Percentiles rank a stretch among this genome's conserved stretches.
Conservation (phyloP, 805 yeast species). For the Metschnikowia santaceciliae region DNA sequence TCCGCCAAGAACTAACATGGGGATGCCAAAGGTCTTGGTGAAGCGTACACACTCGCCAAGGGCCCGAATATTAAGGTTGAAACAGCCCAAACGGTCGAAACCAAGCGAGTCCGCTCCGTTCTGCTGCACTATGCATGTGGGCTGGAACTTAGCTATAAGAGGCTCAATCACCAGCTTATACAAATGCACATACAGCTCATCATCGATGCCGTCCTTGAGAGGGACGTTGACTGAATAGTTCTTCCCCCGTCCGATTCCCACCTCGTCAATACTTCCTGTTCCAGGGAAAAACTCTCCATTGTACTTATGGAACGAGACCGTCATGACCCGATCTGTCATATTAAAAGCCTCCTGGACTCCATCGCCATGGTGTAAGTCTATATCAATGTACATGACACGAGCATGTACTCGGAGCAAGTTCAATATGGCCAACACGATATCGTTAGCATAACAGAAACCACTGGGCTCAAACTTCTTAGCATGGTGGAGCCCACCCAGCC, state of each 20-base stretch:
- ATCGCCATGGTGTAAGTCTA: constrained; percentile 95
- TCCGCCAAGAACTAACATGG: constrained; percentile 90
- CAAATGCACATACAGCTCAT: constrained; percentile 70
- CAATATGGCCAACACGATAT: constrained; percentile 84
- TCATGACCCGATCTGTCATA: constrained; percentile 93
- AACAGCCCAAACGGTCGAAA: constrained; percentile 90
- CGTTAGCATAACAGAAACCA: constrained; percentile 94
- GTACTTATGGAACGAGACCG: constrained; percentile 91
- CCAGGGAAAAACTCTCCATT: constrained; percentile 96
- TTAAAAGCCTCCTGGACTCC: constrained; percentile 98
- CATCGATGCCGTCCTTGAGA: constrained; percentile 91
- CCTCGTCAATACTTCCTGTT: constrained; percentile 88
- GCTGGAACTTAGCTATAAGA: constrained; percentile 86
- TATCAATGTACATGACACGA: constrained; percentile 88
- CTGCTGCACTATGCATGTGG: constrained; percentile 90
- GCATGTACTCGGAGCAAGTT: constrained; percentile 86
- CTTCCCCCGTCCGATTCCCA: constrained; percentile 85
- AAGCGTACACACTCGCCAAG: constrained; percentile 94
- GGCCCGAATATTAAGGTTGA: constrained; percentile 85
- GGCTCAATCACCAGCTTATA: constrained; percentile 87
- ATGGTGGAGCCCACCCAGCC: constrained; percentile 96
- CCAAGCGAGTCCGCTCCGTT: constrained; percentile 97
- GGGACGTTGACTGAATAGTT: constrained; percentile 90
- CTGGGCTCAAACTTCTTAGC: constrained; percentile 93
- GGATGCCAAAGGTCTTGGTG: constrained; percentile 84